Conservation (phyloP, 495 filamentous ascomycete genomes). For the Penicillium manginii region DNA sequence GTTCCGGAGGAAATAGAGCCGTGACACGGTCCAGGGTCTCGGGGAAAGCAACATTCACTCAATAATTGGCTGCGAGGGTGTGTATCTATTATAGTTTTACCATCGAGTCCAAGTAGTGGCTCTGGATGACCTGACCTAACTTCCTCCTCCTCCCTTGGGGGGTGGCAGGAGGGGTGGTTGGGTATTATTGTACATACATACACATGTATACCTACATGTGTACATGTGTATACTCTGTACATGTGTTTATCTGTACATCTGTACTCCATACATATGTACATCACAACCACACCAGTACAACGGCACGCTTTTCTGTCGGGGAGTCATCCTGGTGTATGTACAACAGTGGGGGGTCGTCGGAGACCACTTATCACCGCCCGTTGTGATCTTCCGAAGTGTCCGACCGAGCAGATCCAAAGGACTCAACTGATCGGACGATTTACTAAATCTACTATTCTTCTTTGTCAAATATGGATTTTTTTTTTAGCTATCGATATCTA, state of each 20-base stretch:
- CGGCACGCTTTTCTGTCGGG: not conserved
- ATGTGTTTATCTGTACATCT: not conserved
- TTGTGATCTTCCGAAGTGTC: constrained; percentile 22
- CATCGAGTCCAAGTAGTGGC: not conserved
- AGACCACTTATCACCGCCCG: not conserved
- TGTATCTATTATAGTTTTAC: constrained; percentile 6
- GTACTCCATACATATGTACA: not conserved
- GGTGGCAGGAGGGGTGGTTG: not conserved
- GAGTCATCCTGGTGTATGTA: not conserved
- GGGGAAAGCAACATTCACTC: not conserved
- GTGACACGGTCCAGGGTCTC: constrained; percentile 19
- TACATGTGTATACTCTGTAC: not conserved
- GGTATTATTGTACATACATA: not conserved
- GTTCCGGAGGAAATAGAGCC: constrained; percentile 7
- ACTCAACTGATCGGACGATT: constrained; percentile 7
- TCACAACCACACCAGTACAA: not conserved
- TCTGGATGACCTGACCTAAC: not conserved
- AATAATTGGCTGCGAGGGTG: constrained; percentile 4
- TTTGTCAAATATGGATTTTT: not conserved
- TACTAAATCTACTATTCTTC: not conserved
- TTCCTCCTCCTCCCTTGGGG: too few species aligned
- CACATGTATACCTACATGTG: not conserved
- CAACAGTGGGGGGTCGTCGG: not conserved
- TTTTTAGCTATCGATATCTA: not conserved
- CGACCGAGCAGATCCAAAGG: constrained; percentile 16